These are phyloP conservation scores for Vitis cinerea DNA, from an alignment of 164 flowering plant species.

Conservation along the genomic window DNA sequence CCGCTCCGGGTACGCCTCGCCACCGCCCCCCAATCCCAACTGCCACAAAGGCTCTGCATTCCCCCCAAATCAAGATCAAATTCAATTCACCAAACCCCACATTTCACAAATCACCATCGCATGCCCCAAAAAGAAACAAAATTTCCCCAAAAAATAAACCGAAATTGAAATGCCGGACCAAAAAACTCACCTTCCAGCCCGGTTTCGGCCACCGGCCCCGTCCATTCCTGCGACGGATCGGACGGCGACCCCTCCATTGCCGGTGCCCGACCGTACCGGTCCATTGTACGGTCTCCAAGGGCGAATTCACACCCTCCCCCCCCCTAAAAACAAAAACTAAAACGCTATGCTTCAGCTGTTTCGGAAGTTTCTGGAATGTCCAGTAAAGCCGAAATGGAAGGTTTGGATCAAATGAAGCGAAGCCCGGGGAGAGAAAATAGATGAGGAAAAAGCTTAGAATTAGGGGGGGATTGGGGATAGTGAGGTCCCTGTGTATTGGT, in stretches of 20 bases:
- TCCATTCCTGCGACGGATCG: conserved; percentile 54
- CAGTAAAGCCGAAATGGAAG: not conserved
- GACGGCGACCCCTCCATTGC: conserved; percentile 34
- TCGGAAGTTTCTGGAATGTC: not conserved
- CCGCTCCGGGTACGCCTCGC: conserved; percentile 48
- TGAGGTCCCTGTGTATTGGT: not conserved
- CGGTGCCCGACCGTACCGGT: conserved; percentile 39
- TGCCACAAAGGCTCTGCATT: conserved; percentile 42
- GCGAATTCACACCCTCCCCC: too few species aligned
- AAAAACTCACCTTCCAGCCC: conserved; percentile 40
- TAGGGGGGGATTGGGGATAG: not conserved
- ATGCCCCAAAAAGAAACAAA: too few species aligned
- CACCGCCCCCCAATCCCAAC: conserved; percentile 27
- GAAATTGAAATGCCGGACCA: conserved; percentile 18
- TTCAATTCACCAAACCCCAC: conserved; percentile 5
- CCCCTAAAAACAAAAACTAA: too few species aligned
- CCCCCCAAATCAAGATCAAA: conserved; percentile 11
- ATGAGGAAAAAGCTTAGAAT: conserved; percentile 4
- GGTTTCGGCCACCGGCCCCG: conserved; percentile 35
- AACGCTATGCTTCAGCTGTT: not conserved
- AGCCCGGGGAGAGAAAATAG: conserved; percentile 10
- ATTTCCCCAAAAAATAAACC: not conserved
- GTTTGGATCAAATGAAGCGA: conserved; percentile 10
- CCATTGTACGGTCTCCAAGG: conserved; percentile 32
- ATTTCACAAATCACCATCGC: not conserved